phyloP scores from a whole-genome alignment of 2,329 filamentous ascomycete genomes.

The Coniochaeta hoffmannii region DNA sequence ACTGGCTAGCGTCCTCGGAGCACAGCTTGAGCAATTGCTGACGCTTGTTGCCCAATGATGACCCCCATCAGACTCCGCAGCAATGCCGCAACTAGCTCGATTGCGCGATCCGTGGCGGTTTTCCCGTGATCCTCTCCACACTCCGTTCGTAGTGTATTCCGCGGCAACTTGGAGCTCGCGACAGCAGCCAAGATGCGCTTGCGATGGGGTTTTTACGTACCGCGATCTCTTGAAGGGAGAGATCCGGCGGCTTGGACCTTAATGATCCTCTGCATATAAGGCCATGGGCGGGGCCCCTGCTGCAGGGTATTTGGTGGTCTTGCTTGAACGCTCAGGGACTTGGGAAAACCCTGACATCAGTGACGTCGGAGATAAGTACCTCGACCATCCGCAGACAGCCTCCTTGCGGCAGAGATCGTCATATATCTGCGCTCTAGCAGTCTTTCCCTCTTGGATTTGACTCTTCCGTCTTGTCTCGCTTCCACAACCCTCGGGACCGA shows the following conservation, averaged over 20 bases:
- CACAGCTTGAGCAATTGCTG: background rate
- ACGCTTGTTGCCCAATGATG: background rate
- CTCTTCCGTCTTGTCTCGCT: background rate
- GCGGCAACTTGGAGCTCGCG: background rate
- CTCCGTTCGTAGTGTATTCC: background rate
- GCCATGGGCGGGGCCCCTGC: background rate
- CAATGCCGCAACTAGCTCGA: background rate
- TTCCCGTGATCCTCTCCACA: background rate
- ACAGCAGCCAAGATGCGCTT: background rate
- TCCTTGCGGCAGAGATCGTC: background rate
- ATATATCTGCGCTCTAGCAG: background rate
- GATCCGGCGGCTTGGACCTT: background rate
- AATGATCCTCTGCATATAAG: background rate
- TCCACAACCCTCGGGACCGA: background rate
- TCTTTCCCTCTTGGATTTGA: background rate
- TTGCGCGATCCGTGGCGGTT: conserved; percentile 1
- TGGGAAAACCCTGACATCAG: background rate
- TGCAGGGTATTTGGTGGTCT: background rate
- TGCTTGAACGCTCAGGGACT: too few species aligned
- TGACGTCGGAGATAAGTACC: background rate
- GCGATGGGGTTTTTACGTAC: background rate
- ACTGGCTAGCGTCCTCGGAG: too few species aligned
- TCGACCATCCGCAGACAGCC: background rate
- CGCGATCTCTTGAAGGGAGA: background rate
- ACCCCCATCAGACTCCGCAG: background rate